phyloP scores from a whole-genome alignment of 1,284 basidiomycete species.

The Hemileia vastatrix region DNA sequence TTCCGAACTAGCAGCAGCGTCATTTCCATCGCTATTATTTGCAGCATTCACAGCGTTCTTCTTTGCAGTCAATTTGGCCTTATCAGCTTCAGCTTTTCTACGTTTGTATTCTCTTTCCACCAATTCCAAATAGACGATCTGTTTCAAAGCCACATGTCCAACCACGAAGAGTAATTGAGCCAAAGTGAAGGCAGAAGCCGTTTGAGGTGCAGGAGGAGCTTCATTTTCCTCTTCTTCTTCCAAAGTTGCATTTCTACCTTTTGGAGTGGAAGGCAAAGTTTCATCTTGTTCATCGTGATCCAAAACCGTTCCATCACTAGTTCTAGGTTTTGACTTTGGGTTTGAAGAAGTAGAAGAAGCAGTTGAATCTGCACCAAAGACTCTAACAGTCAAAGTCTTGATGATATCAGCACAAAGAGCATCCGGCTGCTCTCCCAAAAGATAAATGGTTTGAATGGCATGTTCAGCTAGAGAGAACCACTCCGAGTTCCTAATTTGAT shows the following conservation, averaged over 20 bases:
- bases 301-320: slow-evolving; percentile 15
- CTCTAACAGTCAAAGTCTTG: slow-evolving; percentile 64
- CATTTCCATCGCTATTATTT: slow-evolving; percentile 61
- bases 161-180: slow-evolving; percentile 90
- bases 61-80: slow-evolving; percentile 43
- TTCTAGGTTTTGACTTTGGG: slow-evolving; percentile 19
- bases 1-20: too few relatives aligned
- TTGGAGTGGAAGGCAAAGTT: slow-evolving; percentile 4
- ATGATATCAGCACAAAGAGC: slow-evolving; percentile 69
- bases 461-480: slow-evolving; percentile 89
- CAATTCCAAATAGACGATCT: slow-evolving; percentile 89
- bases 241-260: neutral
- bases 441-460: slow-evolving; percentile 89
- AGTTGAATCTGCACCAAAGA: slow-evolving; percentile 51
- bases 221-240: slow-evolving; percentile 47
- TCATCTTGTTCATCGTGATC: too few relatives aligned
- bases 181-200: slow-evolving; percentile 70
- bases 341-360: neutral
- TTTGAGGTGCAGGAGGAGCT: slow-evolving; percentile 20
- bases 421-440: slow-evolving; percentile 87
- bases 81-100: slow-evolving; percentile 76
- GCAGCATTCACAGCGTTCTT: slow-evolving; percentile 44
- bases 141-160: slow-evolving; percentile 92
- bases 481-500: slow-evolving; percentile 11
- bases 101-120: slow-evolving; percentile 94